Conservation (phyloP, 108 stramenopile species). For the Skeletonema menzelii region DNA sequence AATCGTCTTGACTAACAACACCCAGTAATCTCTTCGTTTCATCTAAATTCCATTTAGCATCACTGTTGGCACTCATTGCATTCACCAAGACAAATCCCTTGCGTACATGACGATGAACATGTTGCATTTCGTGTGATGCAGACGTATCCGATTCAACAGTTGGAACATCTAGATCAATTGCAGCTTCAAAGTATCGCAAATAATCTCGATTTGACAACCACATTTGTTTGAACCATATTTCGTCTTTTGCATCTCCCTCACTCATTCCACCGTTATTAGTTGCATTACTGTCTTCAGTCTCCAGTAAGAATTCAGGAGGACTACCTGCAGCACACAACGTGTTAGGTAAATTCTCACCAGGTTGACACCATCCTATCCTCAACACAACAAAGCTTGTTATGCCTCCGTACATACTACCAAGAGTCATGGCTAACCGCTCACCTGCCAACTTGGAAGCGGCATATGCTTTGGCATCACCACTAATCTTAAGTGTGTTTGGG, state of each 20-base stretch:
- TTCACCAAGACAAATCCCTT: slow-evolving; percentile 34
- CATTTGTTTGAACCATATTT: slow-evolving; percentile 52
- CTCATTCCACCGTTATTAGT: slow-evolving; percentile 2
- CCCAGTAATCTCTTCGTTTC: slow-evolving; percentile 11
- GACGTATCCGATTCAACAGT: slow-evolving; percentile 5
- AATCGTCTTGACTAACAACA: slow-evolving; percentile 12
- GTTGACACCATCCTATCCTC: slow-evolving; percentile 51
- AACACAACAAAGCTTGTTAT: slow-evolving; percentile 36
- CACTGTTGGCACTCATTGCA: slow-evolving; percentile 14
- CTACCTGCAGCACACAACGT: slow-evolving; percentile 39
- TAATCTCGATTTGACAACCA: slow-evolving; percentile 55
- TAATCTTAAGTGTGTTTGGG: slow-evolving; percentile 15
- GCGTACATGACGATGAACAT: slow-evolving; percentile 30
- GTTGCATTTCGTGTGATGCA: not conserved
- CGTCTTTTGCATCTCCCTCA: slow-evolving; percentile 41
- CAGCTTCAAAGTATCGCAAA: slow-evolving; percentile 37
- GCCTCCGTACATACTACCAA: slow-evolving; percentile 22
- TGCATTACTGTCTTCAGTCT: slow-evolving; percentile 9
- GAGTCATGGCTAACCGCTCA: slow-evolving; percentile 42
- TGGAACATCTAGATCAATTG: slow-evolving; percentile 30
- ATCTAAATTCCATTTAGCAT: slow-evolving; percentile 5
- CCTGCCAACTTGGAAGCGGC: slow-evolving; percentile 55
- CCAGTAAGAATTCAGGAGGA: slow-evolving; percentile 42
- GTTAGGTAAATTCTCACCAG: slow-evolving; percentile 37
- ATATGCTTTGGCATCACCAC: slow-evolving; percentile 49